A percentile compares a stretch with the other conserved stretches of the same genome.
Evolutionary conservation across 2,329 filamentous ascomycete genomes (phyloP).

Genomic region (Zasmidium citrigriseum): DNA sequence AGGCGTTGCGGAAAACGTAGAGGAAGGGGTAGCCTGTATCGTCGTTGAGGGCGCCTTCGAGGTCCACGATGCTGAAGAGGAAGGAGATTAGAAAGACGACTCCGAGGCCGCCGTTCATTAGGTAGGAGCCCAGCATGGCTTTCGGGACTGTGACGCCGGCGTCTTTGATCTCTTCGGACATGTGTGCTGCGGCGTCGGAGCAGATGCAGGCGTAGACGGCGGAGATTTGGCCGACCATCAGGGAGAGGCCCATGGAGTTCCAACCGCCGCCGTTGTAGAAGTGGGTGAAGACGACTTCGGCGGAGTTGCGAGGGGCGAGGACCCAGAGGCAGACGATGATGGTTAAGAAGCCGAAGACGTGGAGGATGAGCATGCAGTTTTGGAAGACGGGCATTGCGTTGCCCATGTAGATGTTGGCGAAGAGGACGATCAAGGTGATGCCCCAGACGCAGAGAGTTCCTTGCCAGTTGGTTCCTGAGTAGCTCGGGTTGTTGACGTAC

Average conservation of each 20-base stretch:
- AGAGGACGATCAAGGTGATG: slow-evolving; percentile 45
- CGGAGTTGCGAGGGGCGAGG: slow-evolving; percentile 28
- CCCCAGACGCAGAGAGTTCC: slow-evolving; percentile 52
- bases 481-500: slow-evolving; percentile 44
- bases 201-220: slow-evolving; percentile 27
- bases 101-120: slow-evolving; percentile 38
- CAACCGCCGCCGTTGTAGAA: slow-evolving; percentile 44
- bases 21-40: slow-evolving; percentile 38
- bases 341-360: slow-evolving; percentile 41
- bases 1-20: slow-evolving; percentile 35
- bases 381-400: slow-evolving; percentile 40
- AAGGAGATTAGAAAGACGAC: slow-evolving; percentile 32
- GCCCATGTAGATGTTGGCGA: slow-evolving; percentile 42
- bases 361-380: slow-evolving; percentile 40
- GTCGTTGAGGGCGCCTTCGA: slow-evolving; percentile 30
- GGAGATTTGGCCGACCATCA: slow-evolving; percentile 37
- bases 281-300: slow-evolving; percentile 37
- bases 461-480: slow-evolving; percentile 48
- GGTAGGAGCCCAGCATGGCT: slow-evolving; percentile 30
- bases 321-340: slow-evolving; percentile 32
- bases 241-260: slow-evolving; percentile 32
- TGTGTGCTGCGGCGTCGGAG: slow-evolving; percentile 27
- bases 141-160: slow-evolving; percentile 31
- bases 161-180: slow-evolving; percentile 33
- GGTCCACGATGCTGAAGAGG: slow-evolving; percentile 36